Evolutionary conservation across 2,329 filamentous ascomycete species (phyloP).

Genomic region (Pseudocercospora ulei): DNA sequence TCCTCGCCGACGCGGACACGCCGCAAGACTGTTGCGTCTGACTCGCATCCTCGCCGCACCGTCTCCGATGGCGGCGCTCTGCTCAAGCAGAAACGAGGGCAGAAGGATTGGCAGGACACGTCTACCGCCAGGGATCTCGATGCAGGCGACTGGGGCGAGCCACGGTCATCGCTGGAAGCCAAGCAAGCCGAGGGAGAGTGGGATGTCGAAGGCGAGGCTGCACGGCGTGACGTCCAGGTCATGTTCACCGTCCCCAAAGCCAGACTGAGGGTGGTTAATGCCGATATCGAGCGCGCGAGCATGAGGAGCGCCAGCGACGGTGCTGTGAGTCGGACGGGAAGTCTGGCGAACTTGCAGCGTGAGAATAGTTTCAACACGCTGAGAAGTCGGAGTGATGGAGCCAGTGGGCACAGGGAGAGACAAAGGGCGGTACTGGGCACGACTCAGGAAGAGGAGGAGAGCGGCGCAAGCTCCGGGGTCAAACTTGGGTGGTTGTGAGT

Average conservation of each 20-base stretch:
- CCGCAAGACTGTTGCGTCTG: slow-evolving; percentile 3
- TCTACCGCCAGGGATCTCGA: slow-evolving; percentile 29
- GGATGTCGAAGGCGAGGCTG: slow-evolving; percentile 44
- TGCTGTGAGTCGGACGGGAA: slow-evolving; percentile 21
- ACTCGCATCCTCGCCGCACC: slow-evolving; percentile 35
- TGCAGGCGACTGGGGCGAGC: slow-evolving; percentile 33
- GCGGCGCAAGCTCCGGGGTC: not conserved
- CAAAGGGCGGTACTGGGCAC: slow-evolving; percentile 3
- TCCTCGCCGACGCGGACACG: slow-evolving; percentile 24
- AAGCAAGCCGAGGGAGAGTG: slow-evolving; percentile 39
- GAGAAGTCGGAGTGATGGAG: slow-evolving; percentile 17
- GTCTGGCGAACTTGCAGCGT: slow-evolving; percentile 14
- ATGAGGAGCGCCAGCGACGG: slow-evolving; percentile 33
- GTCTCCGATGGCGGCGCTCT: slow-evolving; percentile 39
- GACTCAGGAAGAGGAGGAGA: slow-evolving; percentile 7
- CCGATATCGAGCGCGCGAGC: slow-evolving; percentile 44
- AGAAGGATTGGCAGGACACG: slow-evolving; percentile 33
- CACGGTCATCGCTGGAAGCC: slow-evolving; percentile 22
- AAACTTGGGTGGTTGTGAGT: not conserved
- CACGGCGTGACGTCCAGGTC: slow-evolving; percentile 43
- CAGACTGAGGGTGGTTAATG: slow-evolving; percentile 80
- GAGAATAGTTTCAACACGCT: slow-evolving; percentile 17
- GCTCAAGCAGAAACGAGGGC: slow-evolving; percentile 37
- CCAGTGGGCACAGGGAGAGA: slow-evolving; percentile 4
- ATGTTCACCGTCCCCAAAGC: slow-evolving; percentile 93